phyloP scores from a whole-genome alignment of 495 filamentous ascomycete species.

The Achaetomiella virescens region DNA sequence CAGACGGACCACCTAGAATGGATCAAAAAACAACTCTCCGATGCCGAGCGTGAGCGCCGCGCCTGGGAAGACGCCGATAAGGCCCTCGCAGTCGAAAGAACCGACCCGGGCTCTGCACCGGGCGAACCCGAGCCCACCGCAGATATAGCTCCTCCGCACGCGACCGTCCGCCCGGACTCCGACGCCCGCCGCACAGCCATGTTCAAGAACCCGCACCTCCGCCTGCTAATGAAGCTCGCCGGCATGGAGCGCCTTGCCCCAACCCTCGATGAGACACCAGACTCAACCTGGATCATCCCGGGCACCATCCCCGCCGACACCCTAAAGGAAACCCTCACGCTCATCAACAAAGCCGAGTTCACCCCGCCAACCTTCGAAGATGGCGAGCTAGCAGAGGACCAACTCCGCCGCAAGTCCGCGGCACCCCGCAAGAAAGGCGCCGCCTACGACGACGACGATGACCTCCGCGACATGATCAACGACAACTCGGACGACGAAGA shows the following conservation, averaged over 20 bases:
- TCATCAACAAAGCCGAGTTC: conserved; percentile 66
- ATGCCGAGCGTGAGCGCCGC: conserved; percentile 65
- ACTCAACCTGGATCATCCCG: conserved; percentile 76
- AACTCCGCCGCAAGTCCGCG: conserved; percentile 64
- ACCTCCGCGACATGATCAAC: conserved; percentile 52
- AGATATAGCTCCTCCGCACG: conserved; percentile 30
- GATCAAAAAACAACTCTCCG: conserved; percentile 64
- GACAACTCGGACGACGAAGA: conserved; percentile 49
- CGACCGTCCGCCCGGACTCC: conserved; percentile 60
- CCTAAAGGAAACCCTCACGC: conserved; percentile 51
- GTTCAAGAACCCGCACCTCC: conserved; percentile 84
- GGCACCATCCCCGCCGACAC: conserved; percentile 54
- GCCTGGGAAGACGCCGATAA: conserved; percentile 70
- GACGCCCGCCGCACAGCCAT: conserved; percentile 65
- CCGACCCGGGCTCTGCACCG: conserved; percentile 22
- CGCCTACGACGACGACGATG: conserved; percentile 60
- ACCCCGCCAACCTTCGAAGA: conserved; percentile 67
- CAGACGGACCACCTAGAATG: conserved; percentile 70
- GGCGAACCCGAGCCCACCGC: conserved; percentile 33
- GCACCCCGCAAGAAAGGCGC: conserved; percentile 32
- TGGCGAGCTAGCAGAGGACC: conserved; percentile 61
- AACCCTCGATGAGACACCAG: conserved; percentile 58
- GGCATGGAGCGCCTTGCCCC: conserved; percentile 64
- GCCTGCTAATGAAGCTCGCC: conserved; percentile 73
- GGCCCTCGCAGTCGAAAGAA: conserved; percentile 38